Evolutionary conservation across 2,329 filamentous ascomycete species (phyloP).

Genomic region (Alternaria angustiovoidea): DNA sequence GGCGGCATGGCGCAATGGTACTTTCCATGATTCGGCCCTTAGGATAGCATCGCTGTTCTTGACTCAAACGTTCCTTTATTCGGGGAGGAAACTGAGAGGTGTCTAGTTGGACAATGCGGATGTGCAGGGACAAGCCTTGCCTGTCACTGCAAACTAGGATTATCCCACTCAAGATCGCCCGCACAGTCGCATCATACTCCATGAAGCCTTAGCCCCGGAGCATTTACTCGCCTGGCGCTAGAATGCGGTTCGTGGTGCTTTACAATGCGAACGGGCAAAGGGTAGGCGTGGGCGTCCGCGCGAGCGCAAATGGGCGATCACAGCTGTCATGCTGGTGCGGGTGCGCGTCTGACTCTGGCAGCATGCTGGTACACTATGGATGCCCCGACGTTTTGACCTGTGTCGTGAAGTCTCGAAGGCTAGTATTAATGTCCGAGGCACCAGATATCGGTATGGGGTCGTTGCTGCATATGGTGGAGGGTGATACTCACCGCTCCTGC

Average conservation of each 20-base stretch:
- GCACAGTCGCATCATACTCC: constrained; percentile 10
- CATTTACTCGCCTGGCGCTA: constrained; percentile 15
- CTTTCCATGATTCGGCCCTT: constrained; percentile 16
- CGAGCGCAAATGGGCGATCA: constrained; percentile 26
- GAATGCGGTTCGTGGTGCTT: constrained; percentile 15
- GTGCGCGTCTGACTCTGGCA: constrained; percentile 16
- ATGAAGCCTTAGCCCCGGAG: constrained; percentile 15
- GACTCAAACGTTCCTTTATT: constrained; percentile 6
- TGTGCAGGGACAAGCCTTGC: constrained; percentile 11
- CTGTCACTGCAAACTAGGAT: constrained; percentile 5
- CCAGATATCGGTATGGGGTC: neutral
- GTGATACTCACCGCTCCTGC: constrained; percentile 18
- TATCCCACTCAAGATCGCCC: constrained; percentile 8
- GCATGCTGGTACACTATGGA: constrained; percentile 14
- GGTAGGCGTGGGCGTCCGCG: constrained; percentile 15
- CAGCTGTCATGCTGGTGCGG: constrained; percentile 26
- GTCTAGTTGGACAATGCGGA: constrained; percentile 10
- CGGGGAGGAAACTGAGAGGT: constrained; percentile 8
- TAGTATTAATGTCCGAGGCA: constrained; percentile 9
- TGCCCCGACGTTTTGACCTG: constrained; percentile 28
- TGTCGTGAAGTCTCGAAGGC: constrained; percentile 18
- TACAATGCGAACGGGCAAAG: constrained; percentile 18
- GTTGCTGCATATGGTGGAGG: constrained; percentile 2
- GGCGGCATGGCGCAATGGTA: constrained; percentile 11
- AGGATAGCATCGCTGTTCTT: neutral